Conservation (phyloP, 1,284 basidiomycete genomes). For the Fomitopsis betulina region DNA sequence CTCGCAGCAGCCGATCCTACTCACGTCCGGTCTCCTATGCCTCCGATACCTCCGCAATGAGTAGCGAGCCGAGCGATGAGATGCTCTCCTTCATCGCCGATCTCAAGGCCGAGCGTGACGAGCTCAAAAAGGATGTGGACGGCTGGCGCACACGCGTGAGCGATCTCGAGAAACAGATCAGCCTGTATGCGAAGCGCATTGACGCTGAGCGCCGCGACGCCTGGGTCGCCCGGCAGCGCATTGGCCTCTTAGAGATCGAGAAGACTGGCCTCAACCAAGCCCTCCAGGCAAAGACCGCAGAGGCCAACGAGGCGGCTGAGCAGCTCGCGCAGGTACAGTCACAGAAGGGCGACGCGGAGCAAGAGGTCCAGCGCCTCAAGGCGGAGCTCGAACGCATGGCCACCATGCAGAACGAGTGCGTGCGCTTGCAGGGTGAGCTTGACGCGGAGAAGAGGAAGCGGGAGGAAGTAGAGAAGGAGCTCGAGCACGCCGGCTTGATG, state of each 20-base stretch:
- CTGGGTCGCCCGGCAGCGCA: constrained; percentile 67
- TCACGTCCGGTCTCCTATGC: constrained; percentile 51
- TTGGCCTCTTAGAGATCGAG: constrained; percentile 61
- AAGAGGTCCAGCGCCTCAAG: constrained; percentile 28
- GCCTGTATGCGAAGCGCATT: constrained; percentile 54
- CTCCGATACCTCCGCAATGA: constrained; percentile 40
- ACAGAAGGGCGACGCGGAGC: constrained; percentile 26
- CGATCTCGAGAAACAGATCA: constrained; percentile 61
- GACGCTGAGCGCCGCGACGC: constrained; percentile 70
- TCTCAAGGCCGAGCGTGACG: constrained; percentile 74
- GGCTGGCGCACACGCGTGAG: constrained; percentile 68
- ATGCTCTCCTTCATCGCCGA: constrained; percentile 69
- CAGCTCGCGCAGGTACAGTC: constrained; percentile 29
- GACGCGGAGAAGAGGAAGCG: constrained; percentile 34
- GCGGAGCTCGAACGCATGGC: constrained; percentile 28
- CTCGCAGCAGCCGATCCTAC: constrained; percentile 31
- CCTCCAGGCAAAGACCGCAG: constrained; percentile 36
- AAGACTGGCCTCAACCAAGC: constrained; percentile 48
- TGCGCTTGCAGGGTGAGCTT: constrained; percentile 29
- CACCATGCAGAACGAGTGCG: constrained; percentile 29
- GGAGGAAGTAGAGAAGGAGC: constrained; percentile 38
- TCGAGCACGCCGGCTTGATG: constrained; percentile 37
- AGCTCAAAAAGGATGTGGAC: constrained; percentile 71
- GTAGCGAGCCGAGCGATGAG: constrained; percentile 51
- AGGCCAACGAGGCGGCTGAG: constrained; percentile 28